Base-by-base conservation (phyloP, 371 early-diverging fungal species). In the Haplosporangium sp. region DNA sequence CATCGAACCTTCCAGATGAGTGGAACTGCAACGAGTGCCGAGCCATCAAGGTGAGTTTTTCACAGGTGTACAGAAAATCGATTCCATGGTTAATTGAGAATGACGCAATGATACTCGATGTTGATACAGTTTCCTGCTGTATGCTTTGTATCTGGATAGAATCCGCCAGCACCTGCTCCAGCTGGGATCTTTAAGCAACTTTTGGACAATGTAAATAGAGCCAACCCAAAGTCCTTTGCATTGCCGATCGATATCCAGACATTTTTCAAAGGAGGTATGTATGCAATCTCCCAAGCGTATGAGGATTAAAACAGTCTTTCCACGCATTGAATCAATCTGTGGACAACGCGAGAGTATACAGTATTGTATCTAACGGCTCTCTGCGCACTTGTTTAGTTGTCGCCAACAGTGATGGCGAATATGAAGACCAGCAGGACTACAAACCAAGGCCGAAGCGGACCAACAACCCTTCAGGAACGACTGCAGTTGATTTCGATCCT, bases 21-120 rank as follows among this genome's bases (percentile, higher is more conserved):
- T 93, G 94, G 94, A 87, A 82, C 75, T 93, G 94, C 62, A 85
- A 83, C 23, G 86, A 87, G 66, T 93, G 93, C 77, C 69, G 75
- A 29, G 73, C 82, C n/a, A 21, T 11, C 45, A 70, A 66, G 64
- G 76, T 75, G 23, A 40, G 37, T 60, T 55, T 38, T 29, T 29
- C 29, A 29, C 29, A 29, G 29, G 1, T 29, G 29, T 29, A 4
- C 29, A 29, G 29, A 29, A 29, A 29, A 4, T 29, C 4, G 29
- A 29, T 29, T 29, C 1, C 29, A 45, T 51, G 48, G 13, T 12
- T 38, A 5, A 46, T 14, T 46, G 11, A 46, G 16, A 46, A 46
- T 46, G 46, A 46, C n/a, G 46, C n/a, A 12, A 46, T 4, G 13
- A 12, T 18, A n/a, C 41, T 56, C 41, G 42, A 37, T 45, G 23